phyloP scores from a whole-genome alignment of 768 basidiomycete genomes.

The Serendipita sp. region DNA sequence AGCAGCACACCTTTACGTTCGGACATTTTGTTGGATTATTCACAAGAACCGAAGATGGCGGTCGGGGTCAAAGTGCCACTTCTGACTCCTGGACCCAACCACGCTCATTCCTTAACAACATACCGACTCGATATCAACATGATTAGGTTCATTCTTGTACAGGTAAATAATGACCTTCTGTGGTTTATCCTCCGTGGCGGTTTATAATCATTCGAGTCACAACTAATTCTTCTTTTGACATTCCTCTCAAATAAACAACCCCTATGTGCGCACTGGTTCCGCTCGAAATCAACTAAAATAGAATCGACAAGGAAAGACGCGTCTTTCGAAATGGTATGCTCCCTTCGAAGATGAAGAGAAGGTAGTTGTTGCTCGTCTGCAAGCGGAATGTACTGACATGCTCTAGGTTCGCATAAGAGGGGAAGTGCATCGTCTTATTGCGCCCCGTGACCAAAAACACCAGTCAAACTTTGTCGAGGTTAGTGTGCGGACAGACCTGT shows the following conservation, averaged over 20 bases:
- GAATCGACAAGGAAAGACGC: constrained; percentile 97
- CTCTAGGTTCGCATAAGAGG: constrained; percentile 77
- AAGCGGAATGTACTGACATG: not conserved
- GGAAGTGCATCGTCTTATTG: constrained; percentile 90
- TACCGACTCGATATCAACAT: too few species aligned
- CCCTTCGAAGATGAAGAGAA: constrained; percentile 99
- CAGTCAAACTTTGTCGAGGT: constrained; percentile 99
- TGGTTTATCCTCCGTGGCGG: too few species aligned
- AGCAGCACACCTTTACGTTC: constrained; percentile 55
- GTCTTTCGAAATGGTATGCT: constrained; percentile 96
- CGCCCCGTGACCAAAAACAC: constrained; percentile 94
- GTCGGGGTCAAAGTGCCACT: constrained; percentile 4
- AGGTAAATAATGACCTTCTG: too few species aligned
- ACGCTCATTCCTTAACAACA: constrained; percentile 5
- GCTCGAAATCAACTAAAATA: constrained; percentile 20
- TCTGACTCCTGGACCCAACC: constrained; percentile 19
- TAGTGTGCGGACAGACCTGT: constrained; percentile 14
- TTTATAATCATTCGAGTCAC: too few species aligned
- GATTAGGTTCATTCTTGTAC: too few species aligned
- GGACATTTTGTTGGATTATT: constrained; percentile 38
- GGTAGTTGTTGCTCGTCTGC: constrained; percentile 27
- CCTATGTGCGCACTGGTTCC: too few species aligned
- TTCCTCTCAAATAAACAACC: too few species aligned
- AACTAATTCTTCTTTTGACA: too few species aligned
- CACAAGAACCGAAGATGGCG: not conserved